A percentile compares a stretch with the other conserved stretches of the same genome.
Conservation (phyloP, 805 yeast species). For the Starmera quercuum region DNA sequence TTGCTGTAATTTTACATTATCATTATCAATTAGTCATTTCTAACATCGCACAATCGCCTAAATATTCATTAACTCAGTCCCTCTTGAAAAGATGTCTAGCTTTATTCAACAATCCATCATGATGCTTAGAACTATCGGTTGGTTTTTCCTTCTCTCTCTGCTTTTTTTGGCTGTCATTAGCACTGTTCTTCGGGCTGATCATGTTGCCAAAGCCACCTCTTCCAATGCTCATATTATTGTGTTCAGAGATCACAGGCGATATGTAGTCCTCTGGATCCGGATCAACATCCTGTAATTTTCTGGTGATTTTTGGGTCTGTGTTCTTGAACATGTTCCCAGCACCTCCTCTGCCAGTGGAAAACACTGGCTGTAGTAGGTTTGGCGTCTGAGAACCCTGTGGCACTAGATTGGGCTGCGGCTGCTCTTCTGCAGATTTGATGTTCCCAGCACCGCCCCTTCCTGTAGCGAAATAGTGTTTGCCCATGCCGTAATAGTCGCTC, state of each 20-base stretch:
- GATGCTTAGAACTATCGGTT: slow-evolving; percentile 15
- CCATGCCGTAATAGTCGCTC: slow-evolving; percentile 1
- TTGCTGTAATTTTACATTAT: not conserved
- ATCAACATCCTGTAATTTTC: slow-evolving; percentile 65
- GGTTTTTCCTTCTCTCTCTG: slow-evolving; percentile 12
- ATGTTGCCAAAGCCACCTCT: slow-evolving; percentile 65
- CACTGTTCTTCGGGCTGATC: slow-evolving; percentile 27
- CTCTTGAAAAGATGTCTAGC: slow-evolving; percentile 35
- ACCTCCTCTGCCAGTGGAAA: slow-evolving; percentile 75
- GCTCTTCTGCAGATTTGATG: slow-evolving; percentile 34
- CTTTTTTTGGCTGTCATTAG: slow-evolving; percentile 12
- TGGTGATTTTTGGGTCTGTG: slow-evolving; percentile 47
- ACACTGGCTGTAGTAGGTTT: slow-evolving; percentile 42
- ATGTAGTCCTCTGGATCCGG: slow-evolving; percentile 29
- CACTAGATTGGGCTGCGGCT: slow-evolving; percentile 47
- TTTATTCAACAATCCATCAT: slow-evolving; percentile 35
- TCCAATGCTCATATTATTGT: slow-evolving; percentile 34
- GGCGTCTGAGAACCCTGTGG: slow-evolving; percentile 60
- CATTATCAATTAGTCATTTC: not conserved
- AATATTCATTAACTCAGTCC: not conserved
- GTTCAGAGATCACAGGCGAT: slow-evolving; percentile 32
- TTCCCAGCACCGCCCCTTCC: slow-evolving; percentile 82
- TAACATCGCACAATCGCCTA: not conserved
- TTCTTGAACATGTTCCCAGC: slow-evolving; percentile 68
- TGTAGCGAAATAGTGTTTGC: slow-evolving; percentile 44